Base-by-base conservation (phyloP, 768 basidiomycete species). In the Amanita molliuscula region DNA sequence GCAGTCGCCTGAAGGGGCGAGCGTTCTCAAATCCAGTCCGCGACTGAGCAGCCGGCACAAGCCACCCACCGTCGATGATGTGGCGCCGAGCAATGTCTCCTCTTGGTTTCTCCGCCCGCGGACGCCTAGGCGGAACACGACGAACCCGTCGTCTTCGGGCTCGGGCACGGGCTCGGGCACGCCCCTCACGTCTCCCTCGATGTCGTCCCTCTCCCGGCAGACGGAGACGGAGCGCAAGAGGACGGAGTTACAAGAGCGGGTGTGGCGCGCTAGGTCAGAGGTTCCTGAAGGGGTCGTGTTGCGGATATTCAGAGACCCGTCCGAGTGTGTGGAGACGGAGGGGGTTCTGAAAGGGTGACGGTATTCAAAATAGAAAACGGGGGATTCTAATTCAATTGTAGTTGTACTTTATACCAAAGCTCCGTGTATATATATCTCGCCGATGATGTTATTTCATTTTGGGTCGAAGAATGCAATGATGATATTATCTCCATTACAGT, bases 261-360 rank as follows among this genome's bases (percentile, higher is more conserved):
- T 47, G 35, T 52, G 51, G 51, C 34, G 45, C 15, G 51, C 51
- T 7, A 37, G 51, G 21, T 16, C 43, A 11, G 26, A 23, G 2
- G 26, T 38, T n/a, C 44, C 44, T n/a, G 44, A 46, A 26, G 11
- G 29, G 13, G 15, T 52, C 6, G 35, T 45, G 25, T 20, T 52
- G 34, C 25, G 51, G 26, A 43, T 52, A 21, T 52, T 52, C 15
- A 52, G 33, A 36, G 15, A 52, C 21, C 51, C 51, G n/a, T 16
- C 34, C 11, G 51, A 52, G 20, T 52, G 51, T 10, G 34, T 33
- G 16, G 51, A 52, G 16, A 38, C 29, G 25, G 51, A 45, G 23
- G 38, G 41, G 5, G 6, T 44, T 11, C 15, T 45, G 44, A 45
- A 18, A 9, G 26, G 16, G 3, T 11, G 29, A 23, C 10, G 49